Percentiles rank a stretch among this genome's conserved stretches.
Conservation (phyloP, 1,139 yeast species). For the Candida sanyaensis region DNA sequence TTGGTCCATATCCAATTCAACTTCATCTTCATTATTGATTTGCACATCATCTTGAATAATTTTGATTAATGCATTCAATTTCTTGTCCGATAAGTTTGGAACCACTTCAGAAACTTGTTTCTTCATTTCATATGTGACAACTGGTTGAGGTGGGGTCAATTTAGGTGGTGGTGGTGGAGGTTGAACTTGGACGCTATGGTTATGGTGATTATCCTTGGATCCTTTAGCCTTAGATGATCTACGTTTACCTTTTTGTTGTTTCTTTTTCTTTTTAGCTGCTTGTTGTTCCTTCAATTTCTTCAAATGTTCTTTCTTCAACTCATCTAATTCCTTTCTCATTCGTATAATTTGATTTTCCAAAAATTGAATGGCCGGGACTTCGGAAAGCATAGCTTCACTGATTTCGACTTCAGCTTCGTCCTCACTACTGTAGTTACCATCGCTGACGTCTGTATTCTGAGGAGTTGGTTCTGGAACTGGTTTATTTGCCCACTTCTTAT, state of each 20-base stretch:
- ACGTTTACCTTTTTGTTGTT: constrained; percentile 42
- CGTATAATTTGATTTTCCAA: constrained; percentile 82
- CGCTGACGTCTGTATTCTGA: constrained; percentile 34
- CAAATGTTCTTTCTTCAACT: constrained; percentile 67
- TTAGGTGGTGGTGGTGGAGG: constrained; percentile 14
- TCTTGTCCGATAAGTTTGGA: constrained; percentile 74
- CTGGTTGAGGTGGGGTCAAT: constrained; percentile 26
- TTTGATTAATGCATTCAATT: constrained; percentile 78
- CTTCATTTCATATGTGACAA: constrained; percentile 93
- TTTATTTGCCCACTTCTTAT: constrained; percentile 85
- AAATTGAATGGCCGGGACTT: constrained; percentile 82
- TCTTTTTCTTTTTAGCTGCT: constrained; percentile 49
- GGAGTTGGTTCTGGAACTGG: constrained; percentile 73
- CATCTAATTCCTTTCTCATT: constrained; percentile 83
- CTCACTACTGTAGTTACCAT: constrained; percentile 42
- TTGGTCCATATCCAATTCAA: constrained; percentile 94
- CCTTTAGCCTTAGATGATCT: constrained; percentile 9
- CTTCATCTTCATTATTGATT: constrained; percentile 74
- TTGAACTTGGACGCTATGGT: constrained; percentile 2
- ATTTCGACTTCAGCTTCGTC: constrained; percentile 71
- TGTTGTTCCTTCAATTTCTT: constrained; percentile 58
- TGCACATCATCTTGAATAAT: constrained; percentile 87
- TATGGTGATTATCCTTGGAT: constrained; percentile 3
- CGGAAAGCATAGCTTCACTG: constrained; percentile 71
- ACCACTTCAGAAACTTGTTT: constrained; percentile 89